Evolutionary conservation across 148 eudicot species (phyloP).

Genomic region (Pharnaceum exiguum): DNA sequence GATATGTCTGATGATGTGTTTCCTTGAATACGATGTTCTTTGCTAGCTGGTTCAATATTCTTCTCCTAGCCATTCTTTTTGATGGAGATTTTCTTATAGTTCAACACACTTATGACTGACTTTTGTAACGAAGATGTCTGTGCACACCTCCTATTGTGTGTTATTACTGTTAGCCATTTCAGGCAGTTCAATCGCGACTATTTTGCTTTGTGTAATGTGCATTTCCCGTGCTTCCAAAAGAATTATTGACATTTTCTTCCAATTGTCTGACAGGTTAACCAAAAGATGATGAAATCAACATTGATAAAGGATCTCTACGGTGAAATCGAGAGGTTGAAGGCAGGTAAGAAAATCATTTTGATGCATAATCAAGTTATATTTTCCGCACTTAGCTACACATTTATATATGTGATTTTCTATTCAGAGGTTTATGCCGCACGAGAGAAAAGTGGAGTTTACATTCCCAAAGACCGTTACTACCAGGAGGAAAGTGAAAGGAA

Average conservation of each 20-base stretch:
- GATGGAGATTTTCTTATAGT: no score
- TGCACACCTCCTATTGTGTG: no score
- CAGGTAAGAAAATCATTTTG: slow-evolving; percentile 35
- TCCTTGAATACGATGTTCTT: no score
- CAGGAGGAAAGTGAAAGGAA: slow-evolving; percentile 79
- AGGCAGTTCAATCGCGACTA: no score
- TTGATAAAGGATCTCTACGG: slow-evolving; percentile 88
- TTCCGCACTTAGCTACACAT: not conserved
- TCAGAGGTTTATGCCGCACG: slow-evolving; percentile 87
- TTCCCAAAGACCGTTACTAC: slow-evolving; percentile 83
- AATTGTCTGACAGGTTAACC: slow-evolving; percentile 79
- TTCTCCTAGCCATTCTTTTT: no score
- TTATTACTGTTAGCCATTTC: no score
- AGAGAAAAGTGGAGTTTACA: slow-evolving; percentile 80
- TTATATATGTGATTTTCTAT: slow-evolving; percentile 1
- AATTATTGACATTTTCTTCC: not conserved
- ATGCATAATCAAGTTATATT: not conserved
- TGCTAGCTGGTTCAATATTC: no score
- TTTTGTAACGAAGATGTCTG: no score
- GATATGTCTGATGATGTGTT: no score
- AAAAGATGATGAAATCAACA: slow-evolving; percentile 93
- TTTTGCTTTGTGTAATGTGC: no score
- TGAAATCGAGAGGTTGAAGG: slow-evolving; percentile 84
- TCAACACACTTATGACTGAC: no score
- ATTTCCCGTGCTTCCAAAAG: not conserved